phyloP scores from a whole-genome alignment of 345 rosid species.

The Populus alba region DNA sequence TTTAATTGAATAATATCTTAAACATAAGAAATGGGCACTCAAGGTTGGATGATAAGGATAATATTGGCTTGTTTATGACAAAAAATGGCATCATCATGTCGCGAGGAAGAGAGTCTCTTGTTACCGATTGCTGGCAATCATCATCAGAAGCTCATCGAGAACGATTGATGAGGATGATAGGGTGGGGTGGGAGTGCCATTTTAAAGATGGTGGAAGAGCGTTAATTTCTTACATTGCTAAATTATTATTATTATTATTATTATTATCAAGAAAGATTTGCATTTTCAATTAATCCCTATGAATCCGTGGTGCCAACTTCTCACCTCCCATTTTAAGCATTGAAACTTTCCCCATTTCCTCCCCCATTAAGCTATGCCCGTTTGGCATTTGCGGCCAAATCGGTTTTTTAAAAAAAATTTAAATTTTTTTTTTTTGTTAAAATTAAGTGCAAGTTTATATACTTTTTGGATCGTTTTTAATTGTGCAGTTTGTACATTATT shows the following conservation, averaged over 20 bases:
- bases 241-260: not conserved
- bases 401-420: too few species aligned
- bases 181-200: not conserved
- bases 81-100: not conserved
- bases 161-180: not conserved
- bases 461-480: too few species aligned
- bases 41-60: not conserved
- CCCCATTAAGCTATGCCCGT: too few species aligned
- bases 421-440: too few species aligned
- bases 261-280: not conserved
- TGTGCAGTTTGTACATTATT: too few species aligned
- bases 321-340: not conserved
- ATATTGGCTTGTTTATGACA: not conserved
- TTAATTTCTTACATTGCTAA: not conserved
- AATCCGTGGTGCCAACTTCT: constrained; percentile 10
- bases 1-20: not conserved
- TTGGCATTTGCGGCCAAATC: too few species aligned
- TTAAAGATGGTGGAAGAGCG: not conserved
- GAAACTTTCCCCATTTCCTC: not conserved
- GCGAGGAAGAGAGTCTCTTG: not conserved
- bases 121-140: too few species aligned
- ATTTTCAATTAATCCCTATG: constrained; percentile 4
- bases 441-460: too few species aligned
- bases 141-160: not conserved
- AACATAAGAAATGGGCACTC: not conserved